Evolutionary conservation across 2,329 filamentous ascomycete species (phyloP).

Genomic region (Colletotrichum eremochloae): DNA sequence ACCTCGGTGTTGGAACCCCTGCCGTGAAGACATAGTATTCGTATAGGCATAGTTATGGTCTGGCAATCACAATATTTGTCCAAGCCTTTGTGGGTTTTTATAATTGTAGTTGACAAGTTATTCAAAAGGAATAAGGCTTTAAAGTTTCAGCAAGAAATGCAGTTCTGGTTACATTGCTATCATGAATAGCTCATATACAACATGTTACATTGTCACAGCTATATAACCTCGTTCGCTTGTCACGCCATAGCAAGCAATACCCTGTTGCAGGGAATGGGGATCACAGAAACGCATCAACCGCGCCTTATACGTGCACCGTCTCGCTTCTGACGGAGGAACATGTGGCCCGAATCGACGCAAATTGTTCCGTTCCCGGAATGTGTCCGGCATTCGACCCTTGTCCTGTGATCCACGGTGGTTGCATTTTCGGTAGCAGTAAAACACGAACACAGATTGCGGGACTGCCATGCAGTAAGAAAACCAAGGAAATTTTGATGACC

Average conservation of each 20-base stretch:
- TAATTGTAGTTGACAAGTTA: neutral
- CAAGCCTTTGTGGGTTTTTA: neutral
- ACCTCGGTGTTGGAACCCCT: conserved; percentile 1
- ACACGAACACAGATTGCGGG: too few relatives aligned
- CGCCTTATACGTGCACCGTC: neutral
- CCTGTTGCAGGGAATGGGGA: neutral
- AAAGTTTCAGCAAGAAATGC: neutral
- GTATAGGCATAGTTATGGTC: neutral
- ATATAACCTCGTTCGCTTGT: neutral
- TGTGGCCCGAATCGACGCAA: too few relatives aligned
- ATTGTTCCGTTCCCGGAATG: too few relatives aligned
- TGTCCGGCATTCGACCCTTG: too few relatives aligned
- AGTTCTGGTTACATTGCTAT: neutral
- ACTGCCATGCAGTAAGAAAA: too few relatives aligned
- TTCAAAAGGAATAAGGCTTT: too few relatives aligned
- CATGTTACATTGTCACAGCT: too few relatives aligned
- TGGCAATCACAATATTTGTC: neutral
- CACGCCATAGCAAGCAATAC: neutral
- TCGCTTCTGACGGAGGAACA: neutral
- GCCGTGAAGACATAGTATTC: neutral
- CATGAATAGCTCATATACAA: neutral
- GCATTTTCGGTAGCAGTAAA: too few relatives aligned
- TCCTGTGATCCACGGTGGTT: too few relatives aligned
- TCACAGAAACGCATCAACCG: neutral
- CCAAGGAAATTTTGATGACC: accelerated